phyloP scores from a whole-genome alignment of 495 filamentous ascomycete species.

The Annulohypoxylon moriforme region DNA sequence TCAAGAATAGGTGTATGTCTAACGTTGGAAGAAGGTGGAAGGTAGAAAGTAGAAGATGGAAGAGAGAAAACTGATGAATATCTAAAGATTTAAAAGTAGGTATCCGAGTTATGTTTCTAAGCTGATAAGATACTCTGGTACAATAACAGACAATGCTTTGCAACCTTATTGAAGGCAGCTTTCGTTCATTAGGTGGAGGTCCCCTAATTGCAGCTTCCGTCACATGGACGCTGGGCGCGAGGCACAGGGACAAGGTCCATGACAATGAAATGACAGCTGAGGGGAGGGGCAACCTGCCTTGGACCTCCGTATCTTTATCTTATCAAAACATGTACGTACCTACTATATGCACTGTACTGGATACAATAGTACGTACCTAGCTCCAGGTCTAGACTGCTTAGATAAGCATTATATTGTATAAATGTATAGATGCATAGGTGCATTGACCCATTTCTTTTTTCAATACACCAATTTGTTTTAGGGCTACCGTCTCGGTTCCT shows the following conservation, averaged over 20 bases:
- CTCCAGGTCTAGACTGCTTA: too few relatives aligned
- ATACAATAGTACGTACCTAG: background rate
- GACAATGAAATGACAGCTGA: conserved; percentile 28
- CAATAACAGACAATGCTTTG: background rate
- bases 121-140: background rate
- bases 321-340: background rate
- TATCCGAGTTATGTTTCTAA: background rate
- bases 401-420: too few relatives aligned
- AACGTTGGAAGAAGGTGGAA: background rate
- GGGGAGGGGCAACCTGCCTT: conserved; percentile 29
- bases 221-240: conserved; percentile 38
- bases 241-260: conserved; percentile 32
- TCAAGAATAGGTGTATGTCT: background rate
- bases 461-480: conserved; percentile 12
- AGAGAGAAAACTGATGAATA: background rate
- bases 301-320: background rate
- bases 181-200: background rate
- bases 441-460: background rate
- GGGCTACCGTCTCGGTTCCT: conserved; percentile 43
- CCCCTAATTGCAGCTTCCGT: conserved; percentile 21
- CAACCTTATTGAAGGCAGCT: background rate
- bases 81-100: background rate
- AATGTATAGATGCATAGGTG: background rate
- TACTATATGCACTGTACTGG: background rate
- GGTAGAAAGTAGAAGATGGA: background rate